phyloP scores from a whole-genome alignment of 805 yeast genomes.

The Saturnispora sekii region DNA sequence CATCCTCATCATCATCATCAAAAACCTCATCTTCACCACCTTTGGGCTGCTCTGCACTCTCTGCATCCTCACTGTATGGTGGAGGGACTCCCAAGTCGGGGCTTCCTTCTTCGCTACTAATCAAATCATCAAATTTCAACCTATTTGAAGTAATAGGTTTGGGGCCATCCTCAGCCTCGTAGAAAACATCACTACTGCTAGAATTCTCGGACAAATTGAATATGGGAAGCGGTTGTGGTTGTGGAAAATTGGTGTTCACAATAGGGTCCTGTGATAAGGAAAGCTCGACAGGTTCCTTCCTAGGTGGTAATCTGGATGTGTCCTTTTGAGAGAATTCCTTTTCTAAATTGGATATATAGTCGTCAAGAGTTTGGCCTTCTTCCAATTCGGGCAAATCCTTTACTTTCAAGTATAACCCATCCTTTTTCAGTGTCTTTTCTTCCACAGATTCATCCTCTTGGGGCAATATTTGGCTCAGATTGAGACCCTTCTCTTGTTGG shows the following conservation, averaged over 20 bases:
- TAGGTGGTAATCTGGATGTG: neutral
- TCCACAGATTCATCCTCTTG: no score
- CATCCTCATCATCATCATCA: neutral
- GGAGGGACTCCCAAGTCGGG: neutral
- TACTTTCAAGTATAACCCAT: conserved; percentile 5
- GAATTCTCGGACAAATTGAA: neutral
- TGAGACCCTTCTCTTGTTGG: neutral
- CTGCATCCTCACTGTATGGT: neutral
- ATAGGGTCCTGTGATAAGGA: no score
- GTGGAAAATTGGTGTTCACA: neutral
- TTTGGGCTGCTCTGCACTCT: neutral
- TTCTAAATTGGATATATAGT: conserved; percentile 10
- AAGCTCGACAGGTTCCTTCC: no score
- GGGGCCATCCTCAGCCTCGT: conserved; percentile 3
- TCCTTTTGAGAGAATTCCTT: neutral
- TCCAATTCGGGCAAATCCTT: conserved; percentile 10
- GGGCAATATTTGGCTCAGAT: neutral
- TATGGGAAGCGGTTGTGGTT: neutral
- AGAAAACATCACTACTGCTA: conserved; percentile 3
- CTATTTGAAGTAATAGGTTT: neutral
- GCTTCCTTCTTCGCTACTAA: neutral
- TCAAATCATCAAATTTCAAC: conserved; percentile 1
- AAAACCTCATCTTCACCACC: neutral
- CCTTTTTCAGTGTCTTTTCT: neutral
- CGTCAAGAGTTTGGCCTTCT: conserved; percentile 6